These are phyloP conservation scores for Psidium guajava DNA, from an alignment of 345 rosid genomes.

Conservation along the genomic window DNA sequence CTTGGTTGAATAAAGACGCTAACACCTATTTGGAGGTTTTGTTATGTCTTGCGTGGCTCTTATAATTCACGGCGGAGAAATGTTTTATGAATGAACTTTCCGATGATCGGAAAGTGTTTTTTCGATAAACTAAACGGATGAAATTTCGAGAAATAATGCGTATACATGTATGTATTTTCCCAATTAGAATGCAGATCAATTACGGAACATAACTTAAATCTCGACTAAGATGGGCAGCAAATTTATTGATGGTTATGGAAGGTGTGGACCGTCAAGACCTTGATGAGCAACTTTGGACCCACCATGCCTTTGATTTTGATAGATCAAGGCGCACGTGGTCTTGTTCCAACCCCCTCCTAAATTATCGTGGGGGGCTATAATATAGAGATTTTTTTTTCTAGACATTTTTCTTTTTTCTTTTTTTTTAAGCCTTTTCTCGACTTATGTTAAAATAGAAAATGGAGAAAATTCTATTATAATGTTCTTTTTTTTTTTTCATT, in stretches of 20 bases:
- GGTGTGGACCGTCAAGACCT: background rate
- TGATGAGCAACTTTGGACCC: background rate
- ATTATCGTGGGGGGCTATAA: background rate
- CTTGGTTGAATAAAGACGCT: background rate
- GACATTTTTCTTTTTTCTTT: background rate
- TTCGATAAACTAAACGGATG: too few relatives aligned
- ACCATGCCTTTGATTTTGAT: background rate
- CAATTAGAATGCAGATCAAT: background rate
- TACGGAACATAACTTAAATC: background rate
- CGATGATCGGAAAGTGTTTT: too few relatives aligned
- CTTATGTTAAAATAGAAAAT: background rate
- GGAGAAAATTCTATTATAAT: background rate
- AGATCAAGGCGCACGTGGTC: constrained; percentile 3
- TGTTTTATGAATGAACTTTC: too few relatives aligned
- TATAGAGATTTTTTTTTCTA: background rate
- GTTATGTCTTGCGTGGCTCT: background rate
- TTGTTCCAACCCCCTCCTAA: background rate
- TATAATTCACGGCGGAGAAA: too few relatives aligned
- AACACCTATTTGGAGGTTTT: background rate
- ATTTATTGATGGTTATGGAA: background rate
- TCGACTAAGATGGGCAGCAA: background rate
- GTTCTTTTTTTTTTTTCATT: background rate
- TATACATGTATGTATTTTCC: background rate
- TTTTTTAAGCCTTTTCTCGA: background rate
- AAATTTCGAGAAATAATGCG: too few relatives aligned